These are phyloP conservation scores for Xanthoconium separans DNA, from an alignment of 1,284 basidiomycete genomes.

Conservation along the genomic window DNA sequence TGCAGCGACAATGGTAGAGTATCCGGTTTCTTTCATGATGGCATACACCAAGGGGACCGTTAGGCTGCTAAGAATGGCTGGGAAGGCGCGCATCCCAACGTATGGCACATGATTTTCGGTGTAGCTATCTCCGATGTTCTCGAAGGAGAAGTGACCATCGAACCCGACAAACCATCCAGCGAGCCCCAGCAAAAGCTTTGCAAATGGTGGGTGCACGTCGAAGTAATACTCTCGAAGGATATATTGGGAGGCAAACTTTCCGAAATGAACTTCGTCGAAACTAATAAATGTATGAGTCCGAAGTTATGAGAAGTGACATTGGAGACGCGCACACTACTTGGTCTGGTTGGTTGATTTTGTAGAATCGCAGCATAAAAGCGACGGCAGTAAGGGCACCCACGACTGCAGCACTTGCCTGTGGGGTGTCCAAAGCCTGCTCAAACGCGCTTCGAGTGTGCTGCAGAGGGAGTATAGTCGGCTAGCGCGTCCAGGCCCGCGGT, in stretches of 20 bases:
- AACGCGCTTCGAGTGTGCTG: constrained; percentile 55
- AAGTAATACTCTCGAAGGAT: constrained; percentile 95
- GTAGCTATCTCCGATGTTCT: constrained; percentile 95
- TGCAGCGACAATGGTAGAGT: constrained; percentile 84
- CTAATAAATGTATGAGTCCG: constrained; percentile 39
- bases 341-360: constrained; percentile 91
- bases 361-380: constrained; percentile 84
- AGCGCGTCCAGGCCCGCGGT: neutral
- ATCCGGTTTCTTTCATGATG: constrained; percentile 98
- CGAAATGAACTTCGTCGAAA: constrained; percentile 97
- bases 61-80: constrained; percentile 87
- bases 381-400: constrained; percentile 66
- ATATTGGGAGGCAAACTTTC: constrained; percentile 93
- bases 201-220: constrained; percentile 97
- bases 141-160: constrained; percentile 91
- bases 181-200: constrained; percentile 89
- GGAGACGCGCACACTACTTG: constrained; percentile 82
- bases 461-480: constrained; percentile 1
- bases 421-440: constrained; percentile 61
- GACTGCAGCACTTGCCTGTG: constrained; percentile 55
- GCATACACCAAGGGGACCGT: constrained; percentile 91
- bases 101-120: constrained; percentile 87
- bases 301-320: neutral
- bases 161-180: constrained; percentile 97
- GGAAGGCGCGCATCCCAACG: constrained; percentile 88